These are phyloP conservation scores for Emydomyces testavorans DNA, from an alignment of 2,329 filamentous ascomycete genomes.

Conservation along the genomic window DNA sequence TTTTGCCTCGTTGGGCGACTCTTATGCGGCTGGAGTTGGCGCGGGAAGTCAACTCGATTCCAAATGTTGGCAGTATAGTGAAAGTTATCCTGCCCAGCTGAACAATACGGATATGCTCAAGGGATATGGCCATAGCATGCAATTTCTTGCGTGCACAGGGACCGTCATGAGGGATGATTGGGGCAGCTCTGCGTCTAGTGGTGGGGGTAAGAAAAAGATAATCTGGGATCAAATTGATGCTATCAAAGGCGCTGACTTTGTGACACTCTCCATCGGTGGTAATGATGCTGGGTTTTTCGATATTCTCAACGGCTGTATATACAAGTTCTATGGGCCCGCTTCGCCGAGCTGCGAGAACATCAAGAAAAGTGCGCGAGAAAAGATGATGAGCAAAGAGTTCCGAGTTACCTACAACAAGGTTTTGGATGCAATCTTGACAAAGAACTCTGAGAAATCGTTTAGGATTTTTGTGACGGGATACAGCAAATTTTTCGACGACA, in stretches of 20 bases:
- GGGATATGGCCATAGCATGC: slow-evolving; percentile 15
- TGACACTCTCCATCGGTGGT: slow-evolving; percentile 21
- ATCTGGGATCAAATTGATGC: slow-evolving; percentile 12
- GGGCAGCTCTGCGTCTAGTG: slow-evolving; percentile 13
- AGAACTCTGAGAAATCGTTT: slow-evolving; percentile 21
- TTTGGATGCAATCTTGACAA: slow-evolving; percentile 18
- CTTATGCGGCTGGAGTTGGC: slow-evolving; percentile 22
- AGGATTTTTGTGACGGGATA: slow-evolving; percentile 18
- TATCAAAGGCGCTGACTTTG: slow-evolving; percentile 16
- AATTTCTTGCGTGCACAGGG: slow-evolving; percentile 21
- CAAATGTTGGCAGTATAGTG: slow-evolving; percentile 19
- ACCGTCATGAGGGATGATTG: slow-evolving; percentile 18
- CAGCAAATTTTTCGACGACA: slow-evolving; percentile 20
- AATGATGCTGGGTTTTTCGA: slow-evolving; percentile 20
- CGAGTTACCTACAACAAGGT: slow-evolving; percentile 16
- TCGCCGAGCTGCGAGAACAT: slow-evolving; percentile 12
- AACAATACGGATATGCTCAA: slow-evolving; percentile 14
- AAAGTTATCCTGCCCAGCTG: slow-evolving; percentile 21
- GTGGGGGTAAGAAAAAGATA: slow-evolving; percentile 2
- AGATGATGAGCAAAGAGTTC: slow-evolving; percentile 15
- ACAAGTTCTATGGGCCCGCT: slow-evolving; percentile 18
- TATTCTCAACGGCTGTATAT: slow-evolving; percentile 23
- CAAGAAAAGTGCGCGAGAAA: background rate
- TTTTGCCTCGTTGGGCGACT: slow-evolving; percentile 22
- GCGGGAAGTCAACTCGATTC: slow-evolving; percentile 17